These are phyloP conservation scores for Sarcomyxa edulis DNA, from an alignment of 768 basidiomycete species.

Conservation along the genomic window DNA sequence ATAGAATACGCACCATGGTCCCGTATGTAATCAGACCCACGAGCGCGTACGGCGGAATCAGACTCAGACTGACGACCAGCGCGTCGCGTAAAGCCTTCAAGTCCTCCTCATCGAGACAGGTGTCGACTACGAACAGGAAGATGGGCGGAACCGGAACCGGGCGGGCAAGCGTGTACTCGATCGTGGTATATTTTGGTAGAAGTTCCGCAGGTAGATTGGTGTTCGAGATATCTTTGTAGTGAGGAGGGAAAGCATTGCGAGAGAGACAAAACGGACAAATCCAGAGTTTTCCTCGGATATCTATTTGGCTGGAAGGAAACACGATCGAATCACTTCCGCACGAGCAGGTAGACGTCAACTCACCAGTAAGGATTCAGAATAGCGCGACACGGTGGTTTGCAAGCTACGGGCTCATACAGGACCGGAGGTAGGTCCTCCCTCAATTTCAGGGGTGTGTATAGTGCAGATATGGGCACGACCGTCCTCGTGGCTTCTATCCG, in stretches of 20 bases:
- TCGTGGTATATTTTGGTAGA: slow-evolving; percentile 96
- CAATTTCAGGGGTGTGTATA: slow-evolving; percentile 93
- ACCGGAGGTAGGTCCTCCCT: slow-evolving; percentile 94
- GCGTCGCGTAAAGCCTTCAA: slow-evolving; percentile 93
- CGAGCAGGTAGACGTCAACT: slow-evolving; percentile 16
- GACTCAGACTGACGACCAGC: slow-evolving; percentile 87
- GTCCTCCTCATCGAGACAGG: slow-evolving; percentile 93
- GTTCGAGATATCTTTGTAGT: slow-evolving; percentile 98
- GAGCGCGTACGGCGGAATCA: slow-evolving; percentile 90
- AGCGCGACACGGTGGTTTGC: slow-evolving; percentile 96
- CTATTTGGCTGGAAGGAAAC: slow-evolving; percentile 84
- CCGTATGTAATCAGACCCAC: slow-evolving; percentile 96
- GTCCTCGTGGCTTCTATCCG: slow-evolving; percentile 97
- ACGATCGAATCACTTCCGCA: too few relatives aligned
- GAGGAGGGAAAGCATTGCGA: slow-evolving; percentile 94
- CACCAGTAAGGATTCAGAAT: slow-evolving; percentile 98
- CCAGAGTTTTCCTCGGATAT: slow-evolving; percentile 98
- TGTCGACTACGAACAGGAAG: slow-evolving; percentile 97
- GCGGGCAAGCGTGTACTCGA: slow-evolving; percentile 97
- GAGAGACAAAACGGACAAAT: slow-evolving; percentile 98
- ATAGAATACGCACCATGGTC: slow-evolving; percentile 71
- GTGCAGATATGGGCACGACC: slow-evolving; percentile 96
- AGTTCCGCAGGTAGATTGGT: slow-evolving; percentile 96
- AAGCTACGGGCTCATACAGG: slow-evolving; percentile 96
- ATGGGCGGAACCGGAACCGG: slow-evolving; percentile 91